phyloP scores from a whole-genome alignment of 2,329 filamentous ascomycete species.

The Claviceps quebecensis region DNA sequence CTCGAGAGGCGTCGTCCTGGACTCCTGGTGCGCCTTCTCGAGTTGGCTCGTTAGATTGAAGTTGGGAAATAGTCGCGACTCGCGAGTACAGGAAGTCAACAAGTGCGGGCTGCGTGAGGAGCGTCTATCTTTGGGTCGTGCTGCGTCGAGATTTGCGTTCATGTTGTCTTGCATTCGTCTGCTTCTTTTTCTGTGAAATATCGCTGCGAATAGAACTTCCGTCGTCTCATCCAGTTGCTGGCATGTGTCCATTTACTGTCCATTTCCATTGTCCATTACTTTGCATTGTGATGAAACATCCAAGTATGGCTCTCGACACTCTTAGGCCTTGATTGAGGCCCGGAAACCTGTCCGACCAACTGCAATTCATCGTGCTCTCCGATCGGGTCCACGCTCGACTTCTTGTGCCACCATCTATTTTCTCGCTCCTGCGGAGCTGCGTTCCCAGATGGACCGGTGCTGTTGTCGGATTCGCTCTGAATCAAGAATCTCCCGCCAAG shows the following conservation, averaged over 20 bases:
- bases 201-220: background rate
- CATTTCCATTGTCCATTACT: background rate
- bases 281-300: background rate
- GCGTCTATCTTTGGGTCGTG: too few species aligned
- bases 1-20: too few species aligned
- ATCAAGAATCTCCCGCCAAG: background rate
- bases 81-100: too few species aligned
- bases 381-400: background rate
- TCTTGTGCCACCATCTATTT: background rate
- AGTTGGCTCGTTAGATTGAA: background rate
- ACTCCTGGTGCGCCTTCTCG: too few species aligned
- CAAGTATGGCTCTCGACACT: conserved; percentile 1
- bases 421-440: background rate
- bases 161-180: background rate
- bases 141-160: background rate
- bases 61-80: background rate
- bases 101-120: too few species aligned
- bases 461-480: background rate
- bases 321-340: background rate
- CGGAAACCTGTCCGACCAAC: background rate
- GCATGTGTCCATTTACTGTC: background rate
- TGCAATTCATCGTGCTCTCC: background rate
- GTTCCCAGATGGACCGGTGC: background rate
- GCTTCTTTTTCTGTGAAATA: background rate
- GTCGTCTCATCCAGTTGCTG: too few species aligned